These are phyloP conservation scores for Hymenoscyphus occultus DNA, from an alignment of 2,329 filamentous ascomycete genomes.

Conservation along the genomic window DNA sequence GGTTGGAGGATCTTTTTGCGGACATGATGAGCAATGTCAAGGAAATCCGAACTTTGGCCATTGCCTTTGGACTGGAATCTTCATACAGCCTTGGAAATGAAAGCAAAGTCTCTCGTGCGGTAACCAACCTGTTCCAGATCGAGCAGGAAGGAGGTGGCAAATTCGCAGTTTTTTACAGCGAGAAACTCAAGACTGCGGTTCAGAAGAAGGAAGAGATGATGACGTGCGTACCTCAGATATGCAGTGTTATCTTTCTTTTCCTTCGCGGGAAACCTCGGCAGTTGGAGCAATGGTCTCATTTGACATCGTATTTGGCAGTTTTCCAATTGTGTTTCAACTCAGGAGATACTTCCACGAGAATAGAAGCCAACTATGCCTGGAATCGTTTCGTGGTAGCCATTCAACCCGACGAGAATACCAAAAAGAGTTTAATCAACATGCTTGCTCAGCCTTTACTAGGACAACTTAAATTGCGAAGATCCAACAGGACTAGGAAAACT, in stretches of 20 bases:
- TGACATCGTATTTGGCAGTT: slow-evolving; percentile 71
- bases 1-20: slow-evolving; percentile 78
- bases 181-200: slow-evolving; percentile 66
- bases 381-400: slow-evolving; percentile 77
- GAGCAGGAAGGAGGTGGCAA: slow-evolving; percentile 31
- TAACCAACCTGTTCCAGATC: slow-evolving; percentile 60
- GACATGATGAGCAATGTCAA: slow-evolving; percentile 77
- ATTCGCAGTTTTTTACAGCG: slow-evolving; percentile 61
- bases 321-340: slow-evolving; percentile 84
- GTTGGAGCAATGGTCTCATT: slow-evolving; percentile 66
- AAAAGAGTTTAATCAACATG: slow-evolving; percentile 55
- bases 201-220: slow-evolving; percentile 57
- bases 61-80: slow-evolving; percentile 70
- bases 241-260: slow-evolving; percentile 79
- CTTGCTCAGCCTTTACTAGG: slow-evolving; percentile 66
- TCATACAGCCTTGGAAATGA: slow-evolving; percentile 68
- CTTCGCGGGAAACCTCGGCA: slow-evolving; percentile 60
- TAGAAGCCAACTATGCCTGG: slow-evolving; percentile 82
- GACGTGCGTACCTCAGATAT: slow-evolving; percentile 76
- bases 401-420: slow-evolving; percentile 58
- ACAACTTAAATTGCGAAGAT: slow-evolving; percentile 64
- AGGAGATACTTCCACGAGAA: slow-evolving; percentile 65
- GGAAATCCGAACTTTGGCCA: slow-evolving; percentile 72
- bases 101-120: slow-evolving; percentile 61
- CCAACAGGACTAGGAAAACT: slow-evolving; percentile 47